Base-by-base conservation (phyloP, 768 basidiomycete genomes). In the Leccinum disarticulatum region DNA sequence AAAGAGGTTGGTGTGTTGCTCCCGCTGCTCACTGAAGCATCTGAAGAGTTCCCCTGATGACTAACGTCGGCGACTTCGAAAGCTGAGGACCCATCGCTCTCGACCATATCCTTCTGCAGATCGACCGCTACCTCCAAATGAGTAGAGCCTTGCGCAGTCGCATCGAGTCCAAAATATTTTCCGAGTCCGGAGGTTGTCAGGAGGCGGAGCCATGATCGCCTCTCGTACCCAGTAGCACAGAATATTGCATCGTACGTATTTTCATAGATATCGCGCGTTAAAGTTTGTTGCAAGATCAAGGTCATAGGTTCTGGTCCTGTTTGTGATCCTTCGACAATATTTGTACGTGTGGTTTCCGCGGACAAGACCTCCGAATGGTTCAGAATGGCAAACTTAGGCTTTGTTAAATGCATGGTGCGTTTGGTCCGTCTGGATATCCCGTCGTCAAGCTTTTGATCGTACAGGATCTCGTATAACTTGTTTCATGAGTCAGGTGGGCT, bases 151-250 rank as follows among this genome's bases (percentile, higher is more conserved):
- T 54, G 55, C 38, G 50, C 38, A 31, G n/a, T 27, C 27, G 48
- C 7, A 49, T 64, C 50, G 30, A 80, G 65, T 31, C 78, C 77
- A 47, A 78, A 78, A 54, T 73, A 66, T 58, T 71, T 69, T 27
- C 73, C 77, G 57, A 82, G 61, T 52, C 61, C 59, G 43, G 81
- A 80, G 25, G 74, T 60, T 27, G 75, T 73, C 60, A 83, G 66
- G 35, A 82, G 67, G 28, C 75, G 67, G 50, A 79, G 62, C 81
- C 81, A 83, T 0, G 73, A 70, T n/a, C 76, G 71, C 28, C 81
- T 77, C 58, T 82, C 77, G 65, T 84, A 84, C 13, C 83, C 83
- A 11, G 83, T 84, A 2, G 81, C 82, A 66, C 79, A 83, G 54
- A 84, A 67, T 64, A 84, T 67, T 28, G 69, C 74, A 64, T 84